phyloP scores from a whole-genome alignment of 805 yeast genomes.

The Geotrichum ghanense region DNA sequence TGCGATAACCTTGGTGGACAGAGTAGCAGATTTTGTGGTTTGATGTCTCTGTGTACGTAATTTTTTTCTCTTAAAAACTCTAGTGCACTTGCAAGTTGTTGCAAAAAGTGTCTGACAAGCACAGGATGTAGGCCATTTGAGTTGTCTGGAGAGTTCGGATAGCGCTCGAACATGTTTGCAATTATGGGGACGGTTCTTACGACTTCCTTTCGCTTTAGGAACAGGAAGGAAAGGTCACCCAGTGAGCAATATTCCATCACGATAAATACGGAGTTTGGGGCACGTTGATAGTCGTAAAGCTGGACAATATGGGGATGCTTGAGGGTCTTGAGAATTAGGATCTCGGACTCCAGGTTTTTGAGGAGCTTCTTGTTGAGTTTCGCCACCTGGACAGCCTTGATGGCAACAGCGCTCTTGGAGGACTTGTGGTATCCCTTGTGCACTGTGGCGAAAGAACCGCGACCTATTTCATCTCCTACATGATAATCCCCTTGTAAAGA shows the following conservation, averaged over 20 bases:
- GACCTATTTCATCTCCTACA: slow-evolving; percentile 80
- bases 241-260: slow-evolving; percentile 95
- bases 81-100: slow-evolving; percentile 78
- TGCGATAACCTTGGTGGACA: slow-evolving; percentile 71
- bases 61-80: slow-evolving; percentile 71
- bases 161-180: slow-evolving; percentile 61
- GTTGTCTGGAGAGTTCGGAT: slow-evolving; percentile 67
- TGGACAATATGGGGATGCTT: slow-evolving; percentile 91
- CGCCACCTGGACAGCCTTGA: slow-evolving; percentile 76
- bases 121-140: slow-evolving; percentile 66
- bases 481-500: slow-evolving; percentile 25
- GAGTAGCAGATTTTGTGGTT: slow-evolving; percentile 77
- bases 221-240: slow-evolving; percentile 86
- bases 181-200: slow-evolving; percentile 68
- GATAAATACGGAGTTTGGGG: slow-evolving; percentile 65
- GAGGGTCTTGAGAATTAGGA: slow-evolving; percentile 74
- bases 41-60: slow-evolving; percentile 88
- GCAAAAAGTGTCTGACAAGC: slow-evolving; percentile 70
- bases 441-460: slow-evolving; percentile 93
- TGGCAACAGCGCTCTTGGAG: slow-evolving; percentile 55
- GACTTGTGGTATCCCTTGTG: slow-evolving; percentile 61
- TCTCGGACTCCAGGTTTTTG: slow-evolving; percentile 88
- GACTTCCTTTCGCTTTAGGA: slow-evolving; percentile 62
- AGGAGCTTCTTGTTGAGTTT: slow-evolving; percentile 76
- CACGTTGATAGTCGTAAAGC: slow-evolving; percentile 70